A percentile compares a stretch with the other conserved stretches of the same genome.
Evolutionary conservation across 495 filamentous ascomycete genomes (phyloP).

Genomic region (Xylaria sp.): DNA sequence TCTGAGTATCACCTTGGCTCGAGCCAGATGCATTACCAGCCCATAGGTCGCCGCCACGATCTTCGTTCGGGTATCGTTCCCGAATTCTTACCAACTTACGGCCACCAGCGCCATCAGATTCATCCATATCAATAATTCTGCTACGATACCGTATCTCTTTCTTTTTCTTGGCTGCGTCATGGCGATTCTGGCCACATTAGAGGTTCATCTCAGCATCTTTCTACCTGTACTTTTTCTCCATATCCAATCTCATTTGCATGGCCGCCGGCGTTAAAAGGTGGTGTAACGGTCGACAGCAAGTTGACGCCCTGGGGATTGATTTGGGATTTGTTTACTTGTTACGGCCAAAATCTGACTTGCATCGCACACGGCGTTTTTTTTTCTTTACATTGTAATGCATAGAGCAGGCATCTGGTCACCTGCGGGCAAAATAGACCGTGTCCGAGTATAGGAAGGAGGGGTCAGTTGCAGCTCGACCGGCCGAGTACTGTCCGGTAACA

Average conservation of each 20-base stretch:
- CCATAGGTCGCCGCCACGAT: conserved; percentile 80
- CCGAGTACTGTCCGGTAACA: neutral
- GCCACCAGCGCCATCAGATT: conserved; percentile 32
- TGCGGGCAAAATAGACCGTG: conserved; percentile 11
- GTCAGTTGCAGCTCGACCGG: neutral
- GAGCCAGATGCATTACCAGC: conserved; percentile 96
- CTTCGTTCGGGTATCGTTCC: conserved; percentile 83
- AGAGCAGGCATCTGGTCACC: neutral
- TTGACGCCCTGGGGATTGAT: conserved; percentile 35
- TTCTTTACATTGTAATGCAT: conserved; percentile 29
- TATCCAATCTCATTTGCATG: conserved; percentile 34
- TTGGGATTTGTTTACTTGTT: conserved; percentile 25
- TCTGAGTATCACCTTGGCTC: conserved; percentile 72
- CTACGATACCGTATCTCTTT: conserved; percentile 25
- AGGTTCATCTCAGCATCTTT: conserved; percentile 18
- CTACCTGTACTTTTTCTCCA: conserved; percentile 27
- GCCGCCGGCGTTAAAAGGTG: conserved; percentile 38
- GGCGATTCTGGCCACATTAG: neutral
- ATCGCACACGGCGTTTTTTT: conserved; percentile 39
- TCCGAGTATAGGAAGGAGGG: conserved; percentile 17
- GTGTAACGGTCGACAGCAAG: conserved; percentile 37
- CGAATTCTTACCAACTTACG: conserved; percentile 57
- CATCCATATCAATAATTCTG: conserved; percentile 31
- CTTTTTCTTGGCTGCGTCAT: neutral
- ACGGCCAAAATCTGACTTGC: conserved; percentile 28